Conservation (phyloP, 495 filamentous ascomycete genomes). For the Annulohypoxylon moriforme region DNA sequence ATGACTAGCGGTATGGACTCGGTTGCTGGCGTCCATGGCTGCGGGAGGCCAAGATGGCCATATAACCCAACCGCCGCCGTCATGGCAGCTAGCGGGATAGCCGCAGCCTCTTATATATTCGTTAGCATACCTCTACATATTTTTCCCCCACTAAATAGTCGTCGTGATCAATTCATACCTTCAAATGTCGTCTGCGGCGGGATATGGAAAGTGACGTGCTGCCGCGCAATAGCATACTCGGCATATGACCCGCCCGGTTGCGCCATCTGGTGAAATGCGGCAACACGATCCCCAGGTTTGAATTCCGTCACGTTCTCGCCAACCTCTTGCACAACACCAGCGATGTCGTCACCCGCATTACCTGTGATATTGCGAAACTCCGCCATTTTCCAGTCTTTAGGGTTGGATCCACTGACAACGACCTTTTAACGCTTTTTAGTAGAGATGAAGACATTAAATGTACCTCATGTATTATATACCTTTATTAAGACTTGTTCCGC, state of each 20-base stretch:
- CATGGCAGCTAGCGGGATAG: constrained; percentile 79
- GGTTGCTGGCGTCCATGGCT: constrained; percentile 67
- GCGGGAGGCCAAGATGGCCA: constrained; percentile 66
- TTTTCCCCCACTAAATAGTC: background rate
- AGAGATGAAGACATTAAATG: background rate
- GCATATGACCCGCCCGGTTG: constrained; percentile 70
- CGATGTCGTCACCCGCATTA: constrained; percentile 80
- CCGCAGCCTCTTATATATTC: constrained; percentile 67
- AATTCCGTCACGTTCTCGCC: constrained; percentile 71
- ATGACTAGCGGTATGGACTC: constrained; percentile 63
- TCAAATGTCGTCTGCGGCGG: constrained; percentile 73
- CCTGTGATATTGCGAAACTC: constrained; percentile 22
- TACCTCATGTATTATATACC: background rate
- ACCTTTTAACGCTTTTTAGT: constrained; percentile 51
- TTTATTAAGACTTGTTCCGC: constrained; percentile 75
- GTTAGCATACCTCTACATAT: constrained; percentile 6
- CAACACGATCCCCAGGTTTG: constrained; percentile 74
- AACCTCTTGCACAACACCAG: constrained; percentile 72
- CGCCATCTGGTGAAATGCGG: constrained; percentile 71
- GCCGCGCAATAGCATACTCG: constrained; percentile 75
- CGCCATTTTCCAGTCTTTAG: constrained; percentile 80
- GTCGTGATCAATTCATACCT: constrained; percentile 52
- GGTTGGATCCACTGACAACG: constrained; percentile 75
- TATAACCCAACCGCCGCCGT: constrained; percentile 76
- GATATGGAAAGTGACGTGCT: constrained; percentile 76